A percentile compares a stretch with the other conserved stretches of the same genome.
phyloP scores from a whole-genome alignment of 352 stramenopile species.

The Pythium plurisporium region DNA sequence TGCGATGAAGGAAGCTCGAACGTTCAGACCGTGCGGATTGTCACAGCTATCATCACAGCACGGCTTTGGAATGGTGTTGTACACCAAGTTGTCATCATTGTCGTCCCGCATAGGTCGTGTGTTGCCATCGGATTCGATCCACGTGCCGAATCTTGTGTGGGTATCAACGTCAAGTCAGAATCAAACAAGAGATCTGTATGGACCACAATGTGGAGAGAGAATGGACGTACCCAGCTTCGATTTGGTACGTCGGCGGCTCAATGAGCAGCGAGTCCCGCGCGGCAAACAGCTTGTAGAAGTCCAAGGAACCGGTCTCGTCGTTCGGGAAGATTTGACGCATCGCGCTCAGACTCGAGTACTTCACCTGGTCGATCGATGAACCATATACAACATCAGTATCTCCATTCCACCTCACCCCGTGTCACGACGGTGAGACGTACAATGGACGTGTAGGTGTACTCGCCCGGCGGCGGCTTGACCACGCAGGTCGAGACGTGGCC shows the following conservation, averaged over 20 bases:
- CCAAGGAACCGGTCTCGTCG: constrained; percentile 47
- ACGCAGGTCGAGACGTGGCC: constrained; percentile 81
- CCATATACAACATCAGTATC: neutral
- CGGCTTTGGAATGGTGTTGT: constrained; percentile 66
- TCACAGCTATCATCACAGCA: constrained; percentile 83
- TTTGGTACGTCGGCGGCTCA: constrained; percentile 77
- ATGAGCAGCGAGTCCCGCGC: constrained; percentile 70
- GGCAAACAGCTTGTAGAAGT: constrained; percentile 78
- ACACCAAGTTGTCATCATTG: constrained; percentile 70
- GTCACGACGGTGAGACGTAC: constrained; percentile 25
- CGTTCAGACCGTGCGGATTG: constrained; percentile 75
- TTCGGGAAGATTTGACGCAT: constrained; percentile 76
- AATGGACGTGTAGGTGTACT: constrained; percentile 82
- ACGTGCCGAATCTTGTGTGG: constrained; percentile 78
- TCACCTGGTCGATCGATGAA: constrained; percentile 36
- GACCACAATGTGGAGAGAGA: too few relatives aligned
- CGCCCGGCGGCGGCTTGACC: constrained; percentile 62
- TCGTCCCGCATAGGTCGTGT: constrained; percentile 75
- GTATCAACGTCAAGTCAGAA: too few relatives aligned
- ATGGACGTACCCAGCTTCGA: constrained; percentile 64
- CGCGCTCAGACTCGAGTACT: constrained; percentile 66
- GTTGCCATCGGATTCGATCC: constrained; percentile 79
- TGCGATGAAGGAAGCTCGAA: constrained; percentile 74
- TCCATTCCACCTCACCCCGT: neutral
- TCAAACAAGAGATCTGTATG: neutral